Percentiles rank a stretch among this genome's conserved stretches.
Conservation (phyloP, 1,139 yeast species). For the Sugiyamaella paludigena region DNA sequence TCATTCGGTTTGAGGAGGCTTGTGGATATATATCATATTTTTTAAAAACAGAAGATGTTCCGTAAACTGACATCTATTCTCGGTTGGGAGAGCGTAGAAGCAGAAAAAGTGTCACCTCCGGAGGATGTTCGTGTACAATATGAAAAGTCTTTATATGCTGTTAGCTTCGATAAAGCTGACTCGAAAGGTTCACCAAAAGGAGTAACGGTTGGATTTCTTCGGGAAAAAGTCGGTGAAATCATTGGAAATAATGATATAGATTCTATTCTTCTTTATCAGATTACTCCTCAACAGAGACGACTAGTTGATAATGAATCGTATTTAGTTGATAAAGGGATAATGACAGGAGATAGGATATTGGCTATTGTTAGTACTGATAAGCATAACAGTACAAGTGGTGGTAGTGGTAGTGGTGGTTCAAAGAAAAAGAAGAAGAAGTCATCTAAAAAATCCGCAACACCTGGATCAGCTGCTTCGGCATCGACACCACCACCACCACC, state of each 20-base stretch:
- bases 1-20: background rate
- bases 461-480: constrained; percentile 15
- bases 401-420: constrained; percentile 4
- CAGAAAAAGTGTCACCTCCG: background rate
- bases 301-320: constrained; percentile 33
- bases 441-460: constrained; percentile 10
- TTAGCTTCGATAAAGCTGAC: constrained; percentile 12
- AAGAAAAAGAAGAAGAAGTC: constrained; percentile 16
- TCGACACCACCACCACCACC: constrained; percentile 23
- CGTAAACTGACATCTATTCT: constrained; percentile 7
- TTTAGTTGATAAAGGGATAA: constrained; percentile 34
- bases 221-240: constrained; percentile 43
- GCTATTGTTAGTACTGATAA: constrained; percentile 25
- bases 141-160: constrained; percentile 13
- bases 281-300: constrained; percentile 31
- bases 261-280: constrained; percentile 34
- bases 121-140: constrained; percentile 13
- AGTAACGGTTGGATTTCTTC: constrained; percentile 63
- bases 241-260: constrained; percentile 50
- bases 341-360: constrained; percentile 33
- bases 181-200: constrained; percentile 4
- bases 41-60: background rate
- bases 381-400: constrained; percentile 22
- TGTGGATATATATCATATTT: background rate
- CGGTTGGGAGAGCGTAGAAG: constrained; percentile 2